phyloP scores from a whole-genome alignment of 2,329 filamentous ascomycete genomes.

The Amesomyces nigricolor region DNA sequence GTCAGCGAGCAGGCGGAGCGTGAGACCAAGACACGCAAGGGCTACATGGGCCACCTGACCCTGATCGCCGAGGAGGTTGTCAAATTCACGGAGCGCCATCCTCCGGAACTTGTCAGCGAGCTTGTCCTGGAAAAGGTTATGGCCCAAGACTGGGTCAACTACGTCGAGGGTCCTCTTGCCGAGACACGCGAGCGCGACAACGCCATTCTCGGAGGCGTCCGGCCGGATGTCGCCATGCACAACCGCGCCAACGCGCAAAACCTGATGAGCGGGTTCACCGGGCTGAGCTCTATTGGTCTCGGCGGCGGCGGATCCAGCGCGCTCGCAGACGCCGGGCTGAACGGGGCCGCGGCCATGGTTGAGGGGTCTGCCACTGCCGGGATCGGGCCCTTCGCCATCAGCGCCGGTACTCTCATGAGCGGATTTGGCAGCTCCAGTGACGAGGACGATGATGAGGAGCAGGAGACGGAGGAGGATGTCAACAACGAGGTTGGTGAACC shows the following conservation, averaged over 20 bases:
- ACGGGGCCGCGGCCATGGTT: constrained; percentile 64
- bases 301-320: constrained; percentile 50
- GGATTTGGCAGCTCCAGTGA: constrained; percentile 94
- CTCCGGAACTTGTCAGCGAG: constrained; percentile 79
- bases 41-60: constrained; percentile 97
- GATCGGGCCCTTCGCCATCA: constrained; percentile 66
- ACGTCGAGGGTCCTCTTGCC: constrained; percentile 86
- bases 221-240: constrained; percentile 82
- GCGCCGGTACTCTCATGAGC: constrained; percentile 70
- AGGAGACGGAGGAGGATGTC: constrained; percentile 73
- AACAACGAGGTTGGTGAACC: constrained; percentile 57
- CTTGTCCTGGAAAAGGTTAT: constrained; percentile 82
- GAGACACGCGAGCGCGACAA: constrained; percentile 96
- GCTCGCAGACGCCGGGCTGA: constrained; percentile 75
- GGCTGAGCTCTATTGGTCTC: constrained; percentile 39
- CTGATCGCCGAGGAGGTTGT: constrained; percentile 97
- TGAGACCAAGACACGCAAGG: constrained; percentile 81
- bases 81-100: constrained; percentile 93
- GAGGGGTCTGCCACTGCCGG: constrained; percentile 59
- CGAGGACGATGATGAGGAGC: constrained; percentile 92
- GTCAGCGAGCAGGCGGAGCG: constrained; percentile 81
- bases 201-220: constrained; percentile 91
- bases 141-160: constrained; percentile 85
- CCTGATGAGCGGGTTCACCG: constrained; percentile 44
- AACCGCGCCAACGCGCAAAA: constrained; percentile 57